Percentiles rank a stretch among this genome's conserved stretches.
These are phyloP conservation scores for Lasiodiplodia sp. DNA, from an alignment of 2,329 filamentous ascomycete species.

Conservation along the genomic window DNA sequence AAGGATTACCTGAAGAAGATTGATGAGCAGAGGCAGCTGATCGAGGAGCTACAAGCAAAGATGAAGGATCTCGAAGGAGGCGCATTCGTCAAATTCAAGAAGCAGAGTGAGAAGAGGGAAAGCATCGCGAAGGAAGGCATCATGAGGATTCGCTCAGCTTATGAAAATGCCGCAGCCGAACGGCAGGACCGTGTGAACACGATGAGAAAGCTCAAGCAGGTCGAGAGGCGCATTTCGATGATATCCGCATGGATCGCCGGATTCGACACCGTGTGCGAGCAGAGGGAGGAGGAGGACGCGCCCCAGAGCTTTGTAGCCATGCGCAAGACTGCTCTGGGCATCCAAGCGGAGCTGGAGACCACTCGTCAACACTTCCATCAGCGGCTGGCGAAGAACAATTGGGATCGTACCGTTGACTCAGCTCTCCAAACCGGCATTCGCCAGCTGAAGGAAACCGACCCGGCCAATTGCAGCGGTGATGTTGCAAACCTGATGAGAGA, in stretches of 20 bases:
- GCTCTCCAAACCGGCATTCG: constrained; percentile 85
- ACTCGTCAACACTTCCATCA: constrained; percentile 92
- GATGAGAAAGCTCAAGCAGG: constrained; percentile 82
- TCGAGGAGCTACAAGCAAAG: constrained; percentile 92
- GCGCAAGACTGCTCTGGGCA: constrained; percentile 86
- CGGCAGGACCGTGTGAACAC: constrained; percentile 78
- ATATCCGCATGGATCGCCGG: constrained; percentile 93
- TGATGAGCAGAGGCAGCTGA: constrained; percentile 95
- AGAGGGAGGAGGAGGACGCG: constrained; percentile 70
- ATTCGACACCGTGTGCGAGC: constrained; percentile 83
- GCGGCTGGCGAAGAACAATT: constrained; percentile 78
- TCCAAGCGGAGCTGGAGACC: constrained; percentile 85
- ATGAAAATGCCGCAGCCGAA: constrained; percentile 79
- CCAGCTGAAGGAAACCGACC: constrained; percentile 77
- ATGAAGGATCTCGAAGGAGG: constrained; percentile 86
- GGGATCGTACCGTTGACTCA: constrained; percentile 87
- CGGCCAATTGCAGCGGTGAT: constrained; percentile 69
- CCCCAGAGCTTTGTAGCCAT: constrained; percentile 75
- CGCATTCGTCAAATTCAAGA: constrained; percentile 88
- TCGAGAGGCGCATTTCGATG: constrained; percentile 84
- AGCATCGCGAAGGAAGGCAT: constrained; percentile 78
- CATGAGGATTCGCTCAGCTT: constrained; percentile 79
- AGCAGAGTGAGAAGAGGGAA: constrained; percentile 86
- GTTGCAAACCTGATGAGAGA: constrained; percentile 78
- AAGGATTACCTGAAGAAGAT: constrained; percentile 99